phyloP scores from a whole-genome alignment of 371 early-diverging fungal species.

The Mucor mucedo region DNA sequence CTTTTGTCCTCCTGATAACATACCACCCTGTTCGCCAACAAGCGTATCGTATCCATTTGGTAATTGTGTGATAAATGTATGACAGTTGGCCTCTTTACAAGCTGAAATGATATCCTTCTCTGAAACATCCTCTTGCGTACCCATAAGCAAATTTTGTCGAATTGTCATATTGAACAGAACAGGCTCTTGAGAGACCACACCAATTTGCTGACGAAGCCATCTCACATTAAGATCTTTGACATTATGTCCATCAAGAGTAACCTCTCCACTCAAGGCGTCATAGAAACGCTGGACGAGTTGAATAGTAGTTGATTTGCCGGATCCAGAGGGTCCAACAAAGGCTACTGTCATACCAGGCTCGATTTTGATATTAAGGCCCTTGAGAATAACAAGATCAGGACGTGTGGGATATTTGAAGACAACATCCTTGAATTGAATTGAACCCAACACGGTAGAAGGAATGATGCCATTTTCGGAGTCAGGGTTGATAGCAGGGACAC shows the following conservation, averaged over 20 bases:
- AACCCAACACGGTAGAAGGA: conserved; percentile 38
- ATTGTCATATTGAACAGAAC: conserved; percentile 76
- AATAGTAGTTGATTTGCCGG: conserved; percentile 74
- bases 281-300: conserved; percentile 71
- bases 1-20: conserved; percentile 88
- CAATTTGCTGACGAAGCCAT: conserved; percentile 69
- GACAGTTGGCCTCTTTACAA: conserved; percentile 73
- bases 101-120: conserved; percentile 65
- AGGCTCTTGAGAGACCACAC: conserved; percentile 76
- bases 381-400: conserved; percentile 60
- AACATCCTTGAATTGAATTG: conserved; percentile 72
- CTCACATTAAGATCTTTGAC: conserved; percentile 57
- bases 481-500: conserved; percentile 70
- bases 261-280: conserved; percentile 60
- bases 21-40: conserved; percentile 55
- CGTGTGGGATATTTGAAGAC: conserved; percentile 74
- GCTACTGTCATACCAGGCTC: conserved; percentile 68
- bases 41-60: conserved; percentile 76
- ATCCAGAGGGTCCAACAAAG: conserved; percentile 72
- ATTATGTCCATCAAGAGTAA: conserved; percentile 62
- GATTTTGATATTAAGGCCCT: conserved; percentile 61
- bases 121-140: conserved; percentile 49
- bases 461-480: conserved; percentile 47
- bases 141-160: conserved; percentile 74
- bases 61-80: conserved; percentile 66